Evolutionary conservation across 495 filamentous ascomycete genomes (phyloP), one percentile per base, ranked within the genome.

Genomic region (Tuber melanosporum): DNA sequence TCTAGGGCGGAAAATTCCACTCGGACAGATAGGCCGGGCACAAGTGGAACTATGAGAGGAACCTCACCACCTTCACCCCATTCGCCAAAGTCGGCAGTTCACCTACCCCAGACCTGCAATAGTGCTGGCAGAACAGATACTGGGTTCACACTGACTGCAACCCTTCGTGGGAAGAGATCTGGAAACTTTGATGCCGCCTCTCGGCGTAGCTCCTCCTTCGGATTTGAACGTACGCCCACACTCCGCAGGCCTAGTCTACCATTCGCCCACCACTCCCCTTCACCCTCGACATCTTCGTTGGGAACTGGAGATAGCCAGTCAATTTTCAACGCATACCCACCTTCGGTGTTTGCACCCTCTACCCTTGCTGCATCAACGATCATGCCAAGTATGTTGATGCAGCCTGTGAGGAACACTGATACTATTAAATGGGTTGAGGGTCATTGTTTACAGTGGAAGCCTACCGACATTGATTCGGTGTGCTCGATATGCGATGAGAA

Each of bases 281-380:
- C 91, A 79, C 84, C 92, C 44, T 97, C 95, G 17, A 94, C 94
- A 42, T 95, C 93, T 15, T 93, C 93, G 8, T 86, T 97, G 75
- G 81, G 81, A 71, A 74, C 81, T 75, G 90, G 90, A 36, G 93
- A 94, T 78, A 88, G 89, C 76, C 88, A 91, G 71, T 89, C 91
- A 26, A 90, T 90, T 2, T 95, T 91, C 20, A 91, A 90, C 22
- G 89, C 88, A 5, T 99, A 99, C 85, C 94, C 95, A 3, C 95
- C 95, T 2, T 98, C 95, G 4, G 93, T 94, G 3, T 99, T 98
- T 85, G 95, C 95, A 3, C 93, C 95, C 81, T 97, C 94, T 22
- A 99, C 95, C 15, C 88, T 98, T n/a, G 95, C 95, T 45, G 95
- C 95, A n/a, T 97, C 94, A 20, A 99, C 95, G 0, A 91, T 99